A percentile compares a stretch with the other conserved stretches of the same genome.
Conservation (phyloP, 768 basidiomycete species). For the Agaricus subrufescens region DNA sequence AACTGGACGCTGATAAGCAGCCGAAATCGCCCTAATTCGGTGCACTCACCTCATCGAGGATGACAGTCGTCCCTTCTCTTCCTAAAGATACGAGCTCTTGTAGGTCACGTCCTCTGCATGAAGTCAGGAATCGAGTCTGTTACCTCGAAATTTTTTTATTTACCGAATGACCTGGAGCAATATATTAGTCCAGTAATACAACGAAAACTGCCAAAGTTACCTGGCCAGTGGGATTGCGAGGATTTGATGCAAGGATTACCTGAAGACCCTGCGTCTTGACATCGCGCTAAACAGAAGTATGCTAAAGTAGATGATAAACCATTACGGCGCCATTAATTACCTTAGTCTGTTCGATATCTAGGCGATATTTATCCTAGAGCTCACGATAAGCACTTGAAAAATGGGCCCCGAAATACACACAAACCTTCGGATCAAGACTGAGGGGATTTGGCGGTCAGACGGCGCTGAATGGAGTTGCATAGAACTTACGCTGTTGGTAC, state of each 20-base stretch:
- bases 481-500: slow-evolving; percentile 78
- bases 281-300: slow-evolving; percentile 50
- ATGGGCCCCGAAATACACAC: slow-evolving; percentile 13
- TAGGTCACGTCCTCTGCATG: slow-evolving; percentile 67
- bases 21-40: background rate
- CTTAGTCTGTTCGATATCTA: slow-evolving; percentile 79
- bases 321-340: slow-evolving; percentile 39
- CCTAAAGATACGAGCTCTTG: slow-evolving; percentile 72
- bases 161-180: slow-evolving; percentile 46
- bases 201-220: slow-evolving; percentile 26
- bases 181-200: background rate
- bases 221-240: slow-evolving; percentile 97
- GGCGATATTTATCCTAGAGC: slow-evolving; percentile 56
- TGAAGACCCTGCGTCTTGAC: slow-evolving; percentile 79
- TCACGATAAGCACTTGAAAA: background rate
- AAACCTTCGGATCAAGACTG: slow-evolving; percentile 39
- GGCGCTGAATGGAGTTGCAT: background rate
- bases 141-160: slow-evolving; percentile 1
- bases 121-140: background rate
- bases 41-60: slow-evolving; percentile 69
- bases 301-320: slow-evolving; percentile 17
- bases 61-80: slow-evolving; percentile 76
- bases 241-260: slow-evolving; percentile 87
- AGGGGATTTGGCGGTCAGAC: background rate
- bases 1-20: slow-evolving; percentile 44